A percentile compares a stretch with the other conserved stretches of the same genome.
These are phyloP conservation scores for Ostreobium quekettii DNA, from an alignment of 139 green algal species.

Conservation along the genomic window DNA sequence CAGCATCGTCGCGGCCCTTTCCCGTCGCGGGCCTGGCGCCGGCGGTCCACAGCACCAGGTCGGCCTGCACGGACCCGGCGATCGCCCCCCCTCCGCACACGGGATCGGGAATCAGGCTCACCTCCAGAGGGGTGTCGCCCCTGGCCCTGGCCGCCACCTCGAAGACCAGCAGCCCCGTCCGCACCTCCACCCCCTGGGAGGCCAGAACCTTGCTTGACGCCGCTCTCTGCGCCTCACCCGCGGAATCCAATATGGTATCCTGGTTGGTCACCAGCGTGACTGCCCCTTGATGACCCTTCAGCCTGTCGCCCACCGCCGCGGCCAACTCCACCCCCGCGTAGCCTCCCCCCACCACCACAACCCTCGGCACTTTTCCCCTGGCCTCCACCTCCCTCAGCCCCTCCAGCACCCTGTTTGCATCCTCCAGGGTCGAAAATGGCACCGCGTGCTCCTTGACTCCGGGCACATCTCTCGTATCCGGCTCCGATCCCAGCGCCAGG, in stretches of 20 bases:
- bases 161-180: slow-evolving; percentile 32
- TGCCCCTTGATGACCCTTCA: slow-evolving; percentile 26
- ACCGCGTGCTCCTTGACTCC: slow-evolving; percentile 74
- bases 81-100: background rate
- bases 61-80: slow-evolving; percentile 35
- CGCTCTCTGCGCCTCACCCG: slow-evolving; percentile 51
- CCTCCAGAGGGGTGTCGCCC: background rate
- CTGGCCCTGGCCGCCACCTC: slow-evolving; percentile 17
- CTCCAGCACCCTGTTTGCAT: slow-evolving; percentile 43
- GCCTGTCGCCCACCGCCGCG: slow-evolving; percentile 54
- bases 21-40: slow-evolving; percentile 48
- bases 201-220: slow-evolving; percentile 46
- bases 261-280: slow-evolving; percentile 53
- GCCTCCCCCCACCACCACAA: slow-evolving; percentile 79
- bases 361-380: slow-evolving; percentile 12
- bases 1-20: too few relatives aligned
- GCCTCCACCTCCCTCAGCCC: slow-evolving; percentile 36
- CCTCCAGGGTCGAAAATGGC: slow-evolving; percentile 70
- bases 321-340: slow-evolving; percentile 88
- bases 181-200: slow-evolving; percentile 48
- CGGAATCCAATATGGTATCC: slow-evolving; percentile 54
- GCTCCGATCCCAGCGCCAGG: slow-evolving; percentile 33
- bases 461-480: slow-evolving; percentile 47
- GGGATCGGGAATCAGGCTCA: slow-evolving; percentile 11
- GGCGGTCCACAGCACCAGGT: slow-evolving; percentile 84